Evolutionary conservation across 495 filamentous ascomycete species (phyloP).

Genomic region (Trichoderma orchidacearum): DNA sequence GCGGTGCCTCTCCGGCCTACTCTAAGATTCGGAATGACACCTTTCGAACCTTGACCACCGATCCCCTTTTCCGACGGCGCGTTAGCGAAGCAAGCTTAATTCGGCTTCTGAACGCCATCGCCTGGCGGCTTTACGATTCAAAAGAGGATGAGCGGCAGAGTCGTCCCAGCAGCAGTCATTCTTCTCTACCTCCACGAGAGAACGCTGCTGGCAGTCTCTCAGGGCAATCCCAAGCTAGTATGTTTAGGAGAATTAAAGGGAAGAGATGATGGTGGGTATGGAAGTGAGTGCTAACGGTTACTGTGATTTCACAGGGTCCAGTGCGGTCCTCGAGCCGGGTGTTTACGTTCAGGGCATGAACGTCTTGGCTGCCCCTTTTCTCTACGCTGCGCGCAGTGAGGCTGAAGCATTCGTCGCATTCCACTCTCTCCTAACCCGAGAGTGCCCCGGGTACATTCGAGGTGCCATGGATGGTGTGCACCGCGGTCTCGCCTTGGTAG

Average conservation of each 20-base stretch:
- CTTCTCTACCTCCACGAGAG: background rate
- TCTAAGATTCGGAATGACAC: slow-evolving; percentile 97
- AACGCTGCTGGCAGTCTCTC: background rate
- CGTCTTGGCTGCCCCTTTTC: slow-evolving; percentile 93
- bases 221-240: background rate
- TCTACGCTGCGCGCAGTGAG: slow-evolving; percentile 90
- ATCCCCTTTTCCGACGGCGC: slow-evolving; percentile 86
- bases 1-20: slow-evolving; percentile 85
- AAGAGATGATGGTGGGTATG: background rate
- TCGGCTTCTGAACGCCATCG: slow-evolving; percentile 88
- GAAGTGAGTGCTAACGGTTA: background rate
- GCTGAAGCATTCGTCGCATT: slow-evolving; percentile 90
- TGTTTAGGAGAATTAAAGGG: too few species aligned
- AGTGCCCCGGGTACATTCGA: slow-evolving; percentile 87
- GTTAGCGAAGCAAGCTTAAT: slow-evolving; percentile 94
- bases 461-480: slow-evolving; percentile 97
- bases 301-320: slow-evolving; percentile 4
- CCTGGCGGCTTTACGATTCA: slow-evolving; percentile 82
- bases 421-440: slow-evolving; percentile 71
- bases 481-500: slow-evolving; percentile 77
- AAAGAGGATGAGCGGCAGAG: slow-evolving; percentile 31
- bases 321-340: slow-evolving; percentile 41
- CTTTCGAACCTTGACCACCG: slow-evolving; percentile 88
- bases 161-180: slow-evolving; percentile 12
- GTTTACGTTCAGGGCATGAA: slow-evolving; percentile 99